These are phyloP conservation scores for Beverwykella pulmonaria DNA, from an alignment of 495 filamentous ascomycete genomes.

Conservation along the genomic window DNA sequence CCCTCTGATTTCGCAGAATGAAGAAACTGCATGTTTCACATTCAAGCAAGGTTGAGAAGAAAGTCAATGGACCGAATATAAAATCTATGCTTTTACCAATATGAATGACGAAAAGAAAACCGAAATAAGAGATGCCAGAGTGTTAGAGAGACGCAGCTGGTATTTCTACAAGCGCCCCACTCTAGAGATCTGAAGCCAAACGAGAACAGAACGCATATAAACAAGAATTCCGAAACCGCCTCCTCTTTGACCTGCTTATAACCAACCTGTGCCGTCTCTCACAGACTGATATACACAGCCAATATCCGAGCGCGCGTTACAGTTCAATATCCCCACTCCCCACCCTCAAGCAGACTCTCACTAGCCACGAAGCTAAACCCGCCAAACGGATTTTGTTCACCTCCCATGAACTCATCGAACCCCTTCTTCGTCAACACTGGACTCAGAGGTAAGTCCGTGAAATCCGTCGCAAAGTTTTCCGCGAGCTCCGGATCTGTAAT, in stretches of 20 bases:
- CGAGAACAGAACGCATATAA: too few relatives aligned
- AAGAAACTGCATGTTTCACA: too few relatives aligned
- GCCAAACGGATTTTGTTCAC: slow-evolving; percentile 74
- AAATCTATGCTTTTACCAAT: too few relatives aligned
- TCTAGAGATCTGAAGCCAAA: too few relatives aligned
- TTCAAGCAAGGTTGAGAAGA: too few relatives aligned
- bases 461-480: slow-evolving; percentile 89
- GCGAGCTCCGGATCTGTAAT: slow-evolving; percentile 93
- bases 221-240: too few relatives aligned
- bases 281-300: not conserved
- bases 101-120: too few relatives aligned
- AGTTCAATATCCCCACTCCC: slow-evolving; percentile 22
- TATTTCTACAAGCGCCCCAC: too few relatives aligned
- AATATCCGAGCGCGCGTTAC: not conserved
- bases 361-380: slow-evolving; percentile 96
- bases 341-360: slow-evolving; percentile 70
- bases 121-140: too few relatives aligned
- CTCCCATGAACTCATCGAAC: slow-evolving; percentile 43
- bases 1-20: too few relatives aligned
- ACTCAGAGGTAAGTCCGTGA: slow-evolving; percentile 81
- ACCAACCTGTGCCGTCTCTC: not conserved
- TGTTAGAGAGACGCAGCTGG: too few relatives aligned
- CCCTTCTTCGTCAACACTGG: slow-evolving; percentile 66
- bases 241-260: not conserved
- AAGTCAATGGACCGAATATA: too few relatives aligned